Conservation (phyloP, 2,329 filamentous ascomycete species). For the Teratosphaeria pseudoeucalypti region DNA sequence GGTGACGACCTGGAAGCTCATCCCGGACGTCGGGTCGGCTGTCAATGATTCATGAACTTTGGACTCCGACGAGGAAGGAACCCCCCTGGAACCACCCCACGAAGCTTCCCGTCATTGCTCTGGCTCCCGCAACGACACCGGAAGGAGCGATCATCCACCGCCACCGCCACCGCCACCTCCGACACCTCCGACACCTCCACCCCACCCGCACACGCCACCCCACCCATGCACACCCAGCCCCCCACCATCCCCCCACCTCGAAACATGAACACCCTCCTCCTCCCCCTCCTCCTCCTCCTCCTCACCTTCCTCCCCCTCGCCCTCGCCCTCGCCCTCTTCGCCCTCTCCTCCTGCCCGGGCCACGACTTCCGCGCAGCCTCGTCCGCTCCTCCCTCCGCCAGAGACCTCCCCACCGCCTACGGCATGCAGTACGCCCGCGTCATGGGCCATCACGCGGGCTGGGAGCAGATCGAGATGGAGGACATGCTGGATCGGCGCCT, state of each 20-base stretch:
- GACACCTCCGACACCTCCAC: too few relatives aligned
- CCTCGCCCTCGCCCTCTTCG: conserved; percentile 36
- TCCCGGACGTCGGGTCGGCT: too few relatives aligned
- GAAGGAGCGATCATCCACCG: neutral
- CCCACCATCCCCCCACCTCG: neutral
- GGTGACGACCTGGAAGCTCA: too few relatives aligned
- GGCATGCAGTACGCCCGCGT: conserved; percentile 46
- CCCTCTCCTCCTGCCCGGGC: conserved; percentile 46
- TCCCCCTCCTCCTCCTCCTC: conserved; percentile 13
- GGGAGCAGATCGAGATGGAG: conserved; percentile 54
- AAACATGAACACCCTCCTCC: conserved; percentile 12
- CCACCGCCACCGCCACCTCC: too few relatives aligned
- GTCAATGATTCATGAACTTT: too few relatives aligned
- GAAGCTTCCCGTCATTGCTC: too few relatives aligned
- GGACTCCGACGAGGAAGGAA: too few relatives aligned
- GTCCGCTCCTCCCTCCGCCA: conserved; percentile 31
- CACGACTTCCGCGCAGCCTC: conserved; percentile 39
- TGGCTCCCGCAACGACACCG: too few relatives aligned
- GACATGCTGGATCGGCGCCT: conserved; percentile 41
- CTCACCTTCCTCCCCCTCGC: conserved; percentile 15
- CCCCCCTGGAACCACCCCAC: too few relatives aligned
- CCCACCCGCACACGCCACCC: too few relatives aligned
- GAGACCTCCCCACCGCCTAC: conserved; percentile 35
- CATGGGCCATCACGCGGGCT: conserved; percentile 45
- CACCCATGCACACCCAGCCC: too few relatives aligned